phyloP scores from a whole-genome alignment of 2,329 filamentous ascomycete genomes.

The Scedosporium minutisporum region DNA sequence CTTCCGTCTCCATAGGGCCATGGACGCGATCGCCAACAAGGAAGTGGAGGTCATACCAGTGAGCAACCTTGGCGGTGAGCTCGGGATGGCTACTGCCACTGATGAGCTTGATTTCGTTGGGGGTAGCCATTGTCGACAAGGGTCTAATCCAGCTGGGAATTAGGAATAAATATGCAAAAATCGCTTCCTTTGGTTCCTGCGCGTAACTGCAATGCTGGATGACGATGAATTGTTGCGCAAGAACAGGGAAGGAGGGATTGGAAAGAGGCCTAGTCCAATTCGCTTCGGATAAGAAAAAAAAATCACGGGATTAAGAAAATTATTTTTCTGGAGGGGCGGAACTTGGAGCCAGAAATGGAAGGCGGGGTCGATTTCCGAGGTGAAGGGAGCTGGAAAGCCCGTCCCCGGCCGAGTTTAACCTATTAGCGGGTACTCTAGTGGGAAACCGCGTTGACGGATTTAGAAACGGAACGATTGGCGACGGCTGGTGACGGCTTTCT shows the following conservation, averaged over 20 bases:
- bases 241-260: not conserved
- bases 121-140: slow-evolving; percentile 23
- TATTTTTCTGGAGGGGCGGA: not conserved
- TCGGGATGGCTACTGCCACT: slow-evolving; percentile 39
- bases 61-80: slow-evolving; percentile 35
- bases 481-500: too few species aligned
- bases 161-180: not conserved
- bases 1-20: too few species aligned
- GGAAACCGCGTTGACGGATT: too few species aligned
- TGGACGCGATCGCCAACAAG: too few species aligned
- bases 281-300: not conserved
- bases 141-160: not conserved
- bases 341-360: not conserved
- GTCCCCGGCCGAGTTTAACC: not conserved
- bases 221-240: not conserved
- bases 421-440: not conserved
- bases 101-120: slow-evolving; percentile 44
- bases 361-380: slow-evolving; percentile 2
- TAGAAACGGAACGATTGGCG: too few species aligned
- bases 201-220: not conserved
- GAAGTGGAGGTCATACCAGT: slow-evolving; percentile 24
- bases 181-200: not conserved
- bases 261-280: too few species aligned
- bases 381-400: not conserved
- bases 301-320: slow-evolving; percentile 1